Evolutionary conservation across 148 eudicot species (phyloP), one percentile per base, ranked within the genome.

Genomic region (Heliamphora exappendiculata): DNA sequence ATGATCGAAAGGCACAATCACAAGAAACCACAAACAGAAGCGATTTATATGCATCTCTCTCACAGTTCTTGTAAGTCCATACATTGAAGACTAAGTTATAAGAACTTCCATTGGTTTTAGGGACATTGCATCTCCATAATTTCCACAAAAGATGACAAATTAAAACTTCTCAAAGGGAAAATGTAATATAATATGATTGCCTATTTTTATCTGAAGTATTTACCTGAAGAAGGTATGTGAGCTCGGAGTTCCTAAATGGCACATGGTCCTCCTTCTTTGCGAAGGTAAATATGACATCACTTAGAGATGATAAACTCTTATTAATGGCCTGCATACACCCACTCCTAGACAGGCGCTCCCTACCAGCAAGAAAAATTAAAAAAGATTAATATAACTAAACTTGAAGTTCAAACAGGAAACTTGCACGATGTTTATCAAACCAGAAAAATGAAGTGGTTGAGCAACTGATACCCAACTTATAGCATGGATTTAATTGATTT

Each of bases 211-310:
- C 24, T 14, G 50, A 49, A 66, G 74, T 49, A 62, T 53, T 78
- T 89, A 94, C 98, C 97, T 94, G 97, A 64, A 94, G 96, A 83
- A 94, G 98, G 85, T 94, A 94, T 2, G 98, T 94, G 47, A 92
- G 86, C 81, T 94, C 92, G 58, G 98, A 94, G 88, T 94, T 94
- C 78, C 98, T 86, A 75, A 88, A 94, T 17, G 98, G 97, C 50
- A 94, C 86, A 72, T 94, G 93, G 73, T 94, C 98, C 70, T 94
- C 98, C 84, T 91, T 87, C 82, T 92, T 94, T 62, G 91, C 96
- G 80, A 94, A 79, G 57, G 98, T 83, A 73, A 92, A 92, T 78
- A 94, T 90, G 67, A 94, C 98, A 75, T 94, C 97, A 57, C 95
- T 92, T 82, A 94, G 71, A 74, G 93, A 94, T 54, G 98, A 94